Conservation (phyloP, 2,329 filamentous ascomycete genomes). For the Colletotrichum sp. region DNA sequence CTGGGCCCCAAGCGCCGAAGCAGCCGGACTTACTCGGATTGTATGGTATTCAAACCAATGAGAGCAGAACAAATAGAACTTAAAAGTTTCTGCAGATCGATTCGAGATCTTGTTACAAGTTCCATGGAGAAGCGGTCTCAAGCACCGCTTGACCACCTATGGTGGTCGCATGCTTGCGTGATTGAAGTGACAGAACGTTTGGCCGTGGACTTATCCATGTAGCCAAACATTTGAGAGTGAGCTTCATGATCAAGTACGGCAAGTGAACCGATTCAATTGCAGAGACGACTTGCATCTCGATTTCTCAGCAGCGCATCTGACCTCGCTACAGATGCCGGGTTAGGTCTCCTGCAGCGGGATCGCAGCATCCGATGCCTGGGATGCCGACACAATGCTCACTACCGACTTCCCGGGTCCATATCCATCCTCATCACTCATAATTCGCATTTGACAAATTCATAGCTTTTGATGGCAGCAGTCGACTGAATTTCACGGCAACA, state of each 20-base stretch:
- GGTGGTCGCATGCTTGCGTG: not conserved
- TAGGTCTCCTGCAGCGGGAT: not conserved
- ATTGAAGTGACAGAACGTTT: not conserved
- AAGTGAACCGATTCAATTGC: not conserved
- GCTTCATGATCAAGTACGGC: not conserved
- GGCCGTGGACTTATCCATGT: not conserved
- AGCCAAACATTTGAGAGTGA: not conserved
- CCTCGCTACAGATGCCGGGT: not conserved
- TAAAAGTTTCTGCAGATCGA: fast-evolving
- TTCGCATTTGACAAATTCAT: not conserved
- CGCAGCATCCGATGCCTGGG: not conserved
- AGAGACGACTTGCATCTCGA: not conserved
- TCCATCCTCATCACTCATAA: not conserved
- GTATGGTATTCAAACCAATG: fast-evolving
- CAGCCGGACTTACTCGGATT: not conserved
- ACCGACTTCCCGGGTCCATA: not conserved
- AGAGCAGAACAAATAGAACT: not conserved
- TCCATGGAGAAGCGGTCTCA: not conserved
- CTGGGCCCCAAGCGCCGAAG: not conserved
- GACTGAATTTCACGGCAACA: not conserved
- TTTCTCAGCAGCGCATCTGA: not conserved
- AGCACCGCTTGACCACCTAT: not conserved
- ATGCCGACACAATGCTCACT: not conserved
- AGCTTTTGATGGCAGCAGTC: not conserved
- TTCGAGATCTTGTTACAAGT: fast-evolving